phyloP scores from a whole-genome alignment of 352 stramenopile genomes.

The Phytopythium boreale region DNA sequence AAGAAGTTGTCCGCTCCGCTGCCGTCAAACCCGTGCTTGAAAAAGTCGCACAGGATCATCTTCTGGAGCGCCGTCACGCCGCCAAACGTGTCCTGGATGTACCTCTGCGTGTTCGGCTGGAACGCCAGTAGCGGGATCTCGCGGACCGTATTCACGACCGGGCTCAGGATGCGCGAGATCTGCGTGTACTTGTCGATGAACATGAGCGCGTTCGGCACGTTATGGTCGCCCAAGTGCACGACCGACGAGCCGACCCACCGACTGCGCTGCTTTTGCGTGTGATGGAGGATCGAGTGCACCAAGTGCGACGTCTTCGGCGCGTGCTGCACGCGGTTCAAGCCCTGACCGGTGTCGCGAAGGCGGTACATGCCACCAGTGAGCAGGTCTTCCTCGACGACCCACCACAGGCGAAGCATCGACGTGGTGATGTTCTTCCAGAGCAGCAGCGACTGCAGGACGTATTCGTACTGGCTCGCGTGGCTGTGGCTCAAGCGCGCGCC shows the following conservation, averaged over 20 bases:
- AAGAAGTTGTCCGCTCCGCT: slow-evolving; percentile 95
- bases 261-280: slow-evolving; percentile 64
- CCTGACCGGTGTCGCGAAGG: slow-evolving; percentile 94
- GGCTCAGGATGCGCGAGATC: slow-evolving; percentile 82
- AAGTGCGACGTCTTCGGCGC: slow-evolving; percentile 84
- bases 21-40: slow-evolving; percentile 92
- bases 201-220: slow-evolving; percentile 97
- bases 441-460: slow-evolving; percentile 94
- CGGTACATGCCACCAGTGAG: slow-evolving; percentile 51
- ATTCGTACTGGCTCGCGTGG: slow-evolving; percentile 94
- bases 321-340: slow-evolving; percentile 93
- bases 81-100: slow-evolving; percentile 82
- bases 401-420: slow-evolving; percentile 98
- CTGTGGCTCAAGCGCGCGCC: slow-evolving; percentile 93
- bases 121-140: slow-evolving; percentile 39
- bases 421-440: slow-evolving; percentile 91
- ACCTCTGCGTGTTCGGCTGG: slow-evolving; percentile 41
- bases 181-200: slow-evolving; percentile 99
- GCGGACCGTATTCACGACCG: slow-evolving; percentile 81
- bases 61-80: slow-evolving; percentile 77
- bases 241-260: slow-evolving; percentile 93
- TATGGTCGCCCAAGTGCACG: slow-evolving; percentile 97
- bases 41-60: slow-evolving; percentile 95
- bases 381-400: slow-evolving; percentile 87
- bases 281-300: slow-evolving; percentile 93